These are phyloP conservation scores for Boletus pseudo-olivaceus DNA, from an alignment of 768 basidiomycete genomes.

Conservation along the genomic window DNA sequence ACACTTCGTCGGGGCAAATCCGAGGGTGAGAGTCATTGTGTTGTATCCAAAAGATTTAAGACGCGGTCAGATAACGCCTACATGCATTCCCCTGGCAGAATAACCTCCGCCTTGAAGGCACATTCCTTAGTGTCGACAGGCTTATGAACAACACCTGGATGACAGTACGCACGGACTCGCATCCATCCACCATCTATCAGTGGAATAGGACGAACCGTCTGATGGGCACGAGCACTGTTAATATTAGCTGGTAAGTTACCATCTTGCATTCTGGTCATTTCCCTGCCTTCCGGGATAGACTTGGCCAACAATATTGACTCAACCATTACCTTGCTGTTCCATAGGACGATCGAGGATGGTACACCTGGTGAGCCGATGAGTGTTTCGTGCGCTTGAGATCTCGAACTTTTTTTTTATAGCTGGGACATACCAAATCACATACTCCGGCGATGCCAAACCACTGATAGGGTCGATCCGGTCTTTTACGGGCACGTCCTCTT, in stretches of 20 bases:
- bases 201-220: conserved; percentile 61
- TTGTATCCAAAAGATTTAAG: background rate
- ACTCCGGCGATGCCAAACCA: conserved; percentile 76
- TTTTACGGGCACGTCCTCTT: conserved; percentile 60
- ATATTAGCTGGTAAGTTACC: conserved; percentile 54
- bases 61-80: background rate
- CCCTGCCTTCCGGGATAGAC: conserved; percentile 5
- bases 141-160: conserved; percentile 48
- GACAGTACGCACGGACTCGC: conserved; percentile 67
- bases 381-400: background rate
- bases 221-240: conserved; percentile 60
- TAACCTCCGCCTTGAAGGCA: conserved; percentile 69
- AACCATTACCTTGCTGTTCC: background rate
- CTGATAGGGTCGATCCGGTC: conserved; percentile 58
- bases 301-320: background rate
- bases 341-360: conserved; percentile 60
- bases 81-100: conserved; percentile 44
- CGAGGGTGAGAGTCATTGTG: conserved; percentile 47
- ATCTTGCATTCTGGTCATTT: background rate
- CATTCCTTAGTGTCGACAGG: conserved; percentile 67
- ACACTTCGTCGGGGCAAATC: conserved; percentile 74
- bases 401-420: conserved; percentile 32
- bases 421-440: conserved; percentile 67
- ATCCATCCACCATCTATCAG: conserved; percentile 67
- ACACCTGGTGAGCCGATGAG: conserved; percentile 33